These are phyloP conservation scores for Ramaria rubella DNA, from an alignment of 768 basidiomycete species.

Conservation along the genomic window DNA sequence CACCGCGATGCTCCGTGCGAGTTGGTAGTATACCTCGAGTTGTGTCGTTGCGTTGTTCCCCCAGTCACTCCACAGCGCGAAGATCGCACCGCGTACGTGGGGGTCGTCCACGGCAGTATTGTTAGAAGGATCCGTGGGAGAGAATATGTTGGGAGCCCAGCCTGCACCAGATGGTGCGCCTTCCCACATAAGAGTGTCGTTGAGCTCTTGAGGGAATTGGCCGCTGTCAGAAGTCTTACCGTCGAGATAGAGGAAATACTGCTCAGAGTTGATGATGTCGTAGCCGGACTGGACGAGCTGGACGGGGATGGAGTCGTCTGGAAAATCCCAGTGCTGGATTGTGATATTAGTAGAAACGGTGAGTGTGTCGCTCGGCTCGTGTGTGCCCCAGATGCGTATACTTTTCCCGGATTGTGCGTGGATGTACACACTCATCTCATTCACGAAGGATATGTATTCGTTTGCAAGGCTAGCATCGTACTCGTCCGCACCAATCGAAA, in stretches of 20 bases:
- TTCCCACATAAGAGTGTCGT: constrained; percentile 25
- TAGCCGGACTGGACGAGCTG: constrained; percentile 30
- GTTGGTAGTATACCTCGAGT: constrained; percentile 38
- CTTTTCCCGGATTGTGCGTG: constrained; percentile 26
- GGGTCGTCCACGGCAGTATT: constrained; percentile 26
- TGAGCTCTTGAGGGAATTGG: constrained; percentile 29
- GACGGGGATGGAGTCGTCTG: constrained; percentile 28
- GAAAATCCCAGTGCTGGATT: constrained; percentile 40
- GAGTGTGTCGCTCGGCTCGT: constrained; percentile 30
- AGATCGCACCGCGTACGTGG: constrained; percentile 29
- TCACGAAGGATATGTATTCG: constrained; percentile 37
- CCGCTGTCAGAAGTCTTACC: constrained; percentile 29
- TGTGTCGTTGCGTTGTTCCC: constrained; percentile 40
- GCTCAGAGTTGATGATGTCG: constrained; percentile 32
- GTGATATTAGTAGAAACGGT: constrained; percentile 35
- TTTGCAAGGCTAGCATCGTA: constrained; percentile 32
- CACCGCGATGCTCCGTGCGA: constrained; percentile 34
- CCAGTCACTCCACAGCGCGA: constrained; percentile 40
- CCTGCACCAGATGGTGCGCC: constrained; percentile 26
- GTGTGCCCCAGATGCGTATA: constrained; percentile 37
- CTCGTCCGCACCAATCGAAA: constrained; percentile 42
- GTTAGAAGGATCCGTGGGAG: constrained; percentile 22
- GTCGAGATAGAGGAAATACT: constrained; percentile 31
- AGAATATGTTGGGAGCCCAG: constrained; percentile 34
- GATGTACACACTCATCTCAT: constrained; percentile 37